Conservation (phyloP, 306 rosid species). For the Malus sieversii region DNA sequence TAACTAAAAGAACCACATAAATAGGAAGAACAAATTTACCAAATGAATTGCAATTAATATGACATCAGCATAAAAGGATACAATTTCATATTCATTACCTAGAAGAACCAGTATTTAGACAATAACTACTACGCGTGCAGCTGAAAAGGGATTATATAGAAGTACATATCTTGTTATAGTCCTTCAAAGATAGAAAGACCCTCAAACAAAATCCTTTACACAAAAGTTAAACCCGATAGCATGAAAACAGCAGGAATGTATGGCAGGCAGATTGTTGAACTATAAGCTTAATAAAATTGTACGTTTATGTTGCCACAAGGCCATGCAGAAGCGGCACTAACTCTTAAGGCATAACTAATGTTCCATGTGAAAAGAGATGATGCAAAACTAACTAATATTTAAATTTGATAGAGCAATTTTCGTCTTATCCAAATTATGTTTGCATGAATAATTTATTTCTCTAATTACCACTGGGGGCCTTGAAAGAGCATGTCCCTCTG, state of each 20-base stretch:
- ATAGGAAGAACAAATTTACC: background rate
- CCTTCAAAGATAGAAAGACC: background rate
- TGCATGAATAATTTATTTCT: background rate
- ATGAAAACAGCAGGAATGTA: background rate
- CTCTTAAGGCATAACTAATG: background rate
- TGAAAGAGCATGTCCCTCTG: constrained; percentile 93
- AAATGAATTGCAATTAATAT: background rate
- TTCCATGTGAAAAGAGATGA: background rate
- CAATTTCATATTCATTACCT: background rate
- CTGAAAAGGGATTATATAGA: background rate
- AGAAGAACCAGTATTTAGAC: background rate
- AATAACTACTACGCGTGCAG: background rate
- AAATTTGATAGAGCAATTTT: background rate
- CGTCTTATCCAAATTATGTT: background rate
- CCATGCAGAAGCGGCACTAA: background rate
- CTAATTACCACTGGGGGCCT: constrained; percentile 75
- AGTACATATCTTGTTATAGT: background rate
- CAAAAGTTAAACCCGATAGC: background rate
- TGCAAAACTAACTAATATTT: background rate
- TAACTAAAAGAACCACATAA: background rate
- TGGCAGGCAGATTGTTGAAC: background rate
- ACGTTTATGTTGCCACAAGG: background rate
- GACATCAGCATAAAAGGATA: background rate
- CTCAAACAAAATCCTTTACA: background rate
- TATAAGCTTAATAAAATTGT: background rate